A percentile compares a stretch with the other conserved stretches of the same genome.
These are phyloP conservation scores for Tylopilus vinaceipallidus DNA, from an alignment of 768 basidiomycete species.

Conservation along the genomic window DNA sequence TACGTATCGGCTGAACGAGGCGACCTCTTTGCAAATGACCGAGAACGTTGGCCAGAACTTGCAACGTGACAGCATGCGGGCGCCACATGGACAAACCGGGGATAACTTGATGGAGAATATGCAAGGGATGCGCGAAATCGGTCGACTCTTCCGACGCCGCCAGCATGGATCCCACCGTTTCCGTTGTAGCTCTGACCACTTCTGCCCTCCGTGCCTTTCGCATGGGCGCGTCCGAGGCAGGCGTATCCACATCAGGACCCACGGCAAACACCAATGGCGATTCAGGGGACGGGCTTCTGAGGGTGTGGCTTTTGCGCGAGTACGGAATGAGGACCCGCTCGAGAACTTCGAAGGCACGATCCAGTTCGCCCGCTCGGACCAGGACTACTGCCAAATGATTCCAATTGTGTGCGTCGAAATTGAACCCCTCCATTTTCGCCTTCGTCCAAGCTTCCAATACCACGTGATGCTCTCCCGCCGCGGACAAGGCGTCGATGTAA, in stretches of 20 bases:
- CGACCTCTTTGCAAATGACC: slow-evolving; percentile 50
- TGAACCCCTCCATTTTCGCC: slow-evolving; percentile 61
- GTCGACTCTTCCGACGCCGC: slow-evolving; percentile 19
- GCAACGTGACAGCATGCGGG: slow-evolving; percentile 52
- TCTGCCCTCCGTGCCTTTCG: slow-evolving; percentile 26
- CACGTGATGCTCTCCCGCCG: slow-evolving; percentile 55
- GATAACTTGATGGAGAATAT: slow-evolving; percentile 59
- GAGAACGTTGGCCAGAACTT: slow-evolving; percentile 45
- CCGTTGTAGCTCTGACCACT: slow-evolving; percentile 20
- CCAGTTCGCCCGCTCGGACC: slow-evolving; percentile 76
- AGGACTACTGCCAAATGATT: slow-evolving; percentile 78
- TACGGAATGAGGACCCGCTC: slow-evolving; percentile 74
- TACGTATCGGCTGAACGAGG: slow-evolving; percentile 41
- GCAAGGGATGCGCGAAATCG: slow-evolving; percentile 59
- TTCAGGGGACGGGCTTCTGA: slow-evolving; percentile 32
- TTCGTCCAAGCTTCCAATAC: slow-evolving; percentile 67
- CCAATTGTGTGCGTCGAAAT: slow-evolving; percentile 89
- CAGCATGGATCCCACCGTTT: slow-evolving; percentile 13
- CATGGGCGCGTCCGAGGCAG: slow-evolving; percentile 32
- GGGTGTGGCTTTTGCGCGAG: slow-evolving; percentile 32
- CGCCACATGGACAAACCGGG: slow-evolving; percentile 67
- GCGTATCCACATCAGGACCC: slow-evolving; percentile 22
- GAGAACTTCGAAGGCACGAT: slow-evolving; percentile 79
- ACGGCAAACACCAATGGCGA: slow-evolving; percentile 42
- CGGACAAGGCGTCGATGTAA: slow-evolving; percentile 73